phyloP scores from a whole-genome alignment of 371 early-diverging fungal species.

The Mucor piriformis region DNA sequence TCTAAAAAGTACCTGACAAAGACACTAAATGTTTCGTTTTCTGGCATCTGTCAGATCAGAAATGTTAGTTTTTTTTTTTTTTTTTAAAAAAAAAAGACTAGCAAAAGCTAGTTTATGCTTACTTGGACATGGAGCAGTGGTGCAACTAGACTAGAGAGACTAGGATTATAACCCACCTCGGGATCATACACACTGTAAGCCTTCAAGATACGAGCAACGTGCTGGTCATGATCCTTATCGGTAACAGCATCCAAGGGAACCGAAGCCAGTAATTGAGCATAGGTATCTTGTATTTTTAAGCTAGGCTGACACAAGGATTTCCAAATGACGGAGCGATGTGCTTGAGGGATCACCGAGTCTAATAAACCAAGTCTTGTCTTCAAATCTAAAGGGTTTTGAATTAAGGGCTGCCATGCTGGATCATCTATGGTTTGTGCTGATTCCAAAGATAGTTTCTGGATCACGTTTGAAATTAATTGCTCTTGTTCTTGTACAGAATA shows the following conservation, averaged over 20 bases:
- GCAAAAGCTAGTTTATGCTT: constrained; percentile 21
- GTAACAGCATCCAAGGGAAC: constrained; percentile 72
- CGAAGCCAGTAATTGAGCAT: neutral
- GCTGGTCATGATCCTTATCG: constrained; percentile 78
- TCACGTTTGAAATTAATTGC: neutral
- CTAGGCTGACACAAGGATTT: constrained; percentile 64
- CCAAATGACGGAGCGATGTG: neutral
- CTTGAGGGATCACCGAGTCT: neutral
- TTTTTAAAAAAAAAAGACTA: neutral
- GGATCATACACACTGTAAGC: constrained; percentile 90
- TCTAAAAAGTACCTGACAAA: constrained; percentile 55
- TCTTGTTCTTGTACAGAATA: constrained; percentile 45
- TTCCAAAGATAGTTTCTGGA: neutral
- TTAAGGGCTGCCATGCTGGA: neutral
- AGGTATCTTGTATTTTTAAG: constrained; percentile 40
- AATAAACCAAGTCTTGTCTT: neutral
- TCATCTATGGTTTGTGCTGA: neutral
- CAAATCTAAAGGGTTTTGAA: neutral
- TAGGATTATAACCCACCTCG: constrained; percentile 93
- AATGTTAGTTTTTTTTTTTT: neutral
- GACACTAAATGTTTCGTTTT: constrained; percentile 88
- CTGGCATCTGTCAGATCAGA: constrained; percentile 70
- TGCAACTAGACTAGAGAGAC: constrained; percentile 82
- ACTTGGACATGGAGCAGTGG: constrained; percentile 77
- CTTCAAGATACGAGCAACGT: constrained; percentile 72